These are phyloP conservation scores for Brassica incana DNA, from an alignment of 345 rosid species.

Conservation along the genomic window DNA sequence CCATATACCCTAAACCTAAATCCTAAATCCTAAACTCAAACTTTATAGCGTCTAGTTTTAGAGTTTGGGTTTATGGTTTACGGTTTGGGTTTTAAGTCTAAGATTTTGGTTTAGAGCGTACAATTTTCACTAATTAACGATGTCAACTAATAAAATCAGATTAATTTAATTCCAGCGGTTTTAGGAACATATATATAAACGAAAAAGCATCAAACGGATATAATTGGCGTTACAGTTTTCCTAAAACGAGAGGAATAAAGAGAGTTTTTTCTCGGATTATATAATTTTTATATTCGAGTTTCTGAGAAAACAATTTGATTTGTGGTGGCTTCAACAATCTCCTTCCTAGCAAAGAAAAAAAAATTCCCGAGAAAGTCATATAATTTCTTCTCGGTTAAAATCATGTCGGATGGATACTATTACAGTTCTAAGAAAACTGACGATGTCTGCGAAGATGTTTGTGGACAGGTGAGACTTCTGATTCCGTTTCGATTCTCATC, in stretches of 20 bases:
- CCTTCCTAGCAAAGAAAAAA: background rate
- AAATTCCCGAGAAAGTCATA: background rate
- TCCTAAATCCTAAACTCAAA: no score
- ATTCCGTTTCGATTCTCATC: background rate
- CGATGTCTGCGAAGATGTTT: constrained; percentile 75
- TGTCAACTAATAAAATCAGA: no score
- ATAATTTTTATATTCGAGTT: constrained; percentile 4
- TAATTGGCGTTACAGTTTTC: constrained; percentile 49
- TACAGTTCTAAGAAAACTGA: constrained; percentile 84
- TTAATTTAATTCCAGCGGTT: constrained; percentile 11
- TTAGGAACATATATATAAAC: constrained; percentile 20
- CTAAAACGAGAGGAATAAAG: constrained; percentile 8
- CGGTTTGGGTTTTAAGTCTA: no score
- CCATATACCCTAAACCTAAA: no score
- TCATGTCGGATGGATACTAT: constrained; percentile 70
- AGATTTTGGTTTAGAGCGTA: no score
- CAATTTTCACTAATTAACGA: no score
- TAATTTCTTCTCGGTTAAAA: no score
- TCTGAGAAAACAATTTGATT: background rate
- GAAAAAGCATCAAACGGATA: constrained; percentile 51
- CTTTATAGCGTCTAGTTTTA: no score
- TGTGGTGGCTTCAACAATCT: constrained; percentile 15
- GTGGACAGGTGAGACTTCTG: constrained; percentile 59
- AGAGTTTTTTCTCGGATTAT: constrained; percentile 19
- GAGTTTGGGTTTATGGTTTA: no score